Evolutionary conservation across 1,139 yeast species (phyloP), one percentile per base, ranked within the genome.

Genomic region (Pichia sp.): DNA sequence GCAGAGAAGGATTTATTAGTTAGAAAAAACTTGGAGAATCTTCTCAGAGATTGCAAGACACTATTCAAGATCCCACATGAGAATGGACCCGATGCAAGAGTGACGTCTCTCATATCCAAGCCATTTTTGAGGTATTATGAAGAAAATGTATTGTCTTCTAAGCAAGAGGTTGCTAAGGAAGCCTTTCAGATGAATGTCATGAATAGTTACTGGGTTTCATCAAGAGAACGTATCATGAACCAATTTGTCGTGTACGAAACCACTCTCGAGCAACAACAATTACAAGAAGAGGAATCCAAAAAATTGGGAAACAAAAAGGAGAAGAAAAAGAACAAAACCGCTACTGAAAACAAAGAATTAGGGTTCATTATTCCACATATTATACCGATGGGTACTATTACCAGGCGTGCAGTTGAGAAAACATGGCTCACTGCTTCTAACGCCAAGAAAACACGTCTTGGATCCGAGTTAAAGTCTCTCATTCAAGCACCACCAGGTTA

Each of bases 361-460:
- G 96, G 94, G 0, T 67, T 88, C 37, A 91, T 93, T 21, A 53
- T 93, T 14, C 99, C 99, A 1, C 74, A 76, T 35, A 66, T 88
- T 33, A 70, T 86, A 13, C 74, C 96, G 2, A 93, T 91, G 96
- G 99, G 99, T 1, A 93, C 99, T 0, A 78, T 93, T 10, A 93
- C 99, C 0, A 67, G 98, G 49, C 69, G 99, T 45, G 96, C 98
- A 1, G 96, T 94, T 2, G 99, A 93, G 58, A 87, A 85, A 46
- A 86, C 97, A 0, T 91, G 99, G 99, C 63, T 93, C 26, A 91
- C 98, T 0, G 98, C 98, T 0, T 84, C 96, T 1, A 93, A 93
- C 59, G 94, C 96, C 1, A 93, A 93, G 52, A 66, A 66, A 47
- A 74, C 74, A 37, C 64, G 97, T 42, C 76, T 93, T 33, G 99